Base-by-base conservation (phyloP, 1,284 basidiomycete species). In the Ustilago crameri region DNA sequence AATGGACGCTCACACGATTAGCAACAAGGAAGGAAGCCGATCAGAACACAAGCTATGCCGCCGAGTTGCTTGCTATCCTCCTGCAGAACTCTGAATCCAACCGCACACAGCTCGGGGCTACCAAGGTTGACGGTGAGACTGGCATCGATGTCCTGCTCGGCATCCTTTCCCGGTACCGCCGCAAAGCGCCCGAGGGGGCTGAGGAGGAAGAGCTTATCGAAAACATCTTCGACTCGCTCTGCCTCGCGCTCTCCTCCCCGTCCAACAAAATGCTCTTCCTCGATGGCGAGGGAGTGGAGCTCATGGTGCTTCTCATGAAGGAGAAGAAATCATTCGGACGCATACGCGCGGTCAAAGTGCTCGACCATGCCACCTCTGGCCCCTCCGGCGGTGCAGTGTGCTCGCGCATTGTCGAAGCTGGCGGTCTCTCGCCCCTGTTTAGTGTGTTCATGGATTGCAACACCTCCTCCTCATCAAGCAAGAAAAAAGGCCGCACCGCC, bases 141-240 rank as follows among this genome's bases (percentile, higher is more conserved):
- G 95, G 93, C 0, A 88, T 98, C 1, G 95, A 98, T 76, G 85
- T 84, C 0, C 83, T 91, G 38, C 86, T 98, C 26, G 90, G 90
- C 73, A 89, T 90, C 0, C 85, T 96, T 20, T 91, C 68, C 27
- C 62, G 63, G 8, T 98, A 91, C 81, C 89, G 94, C 48, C 88
- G 89, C 75, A 87, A 88, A 45, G 91, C 96, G 79, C 94, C 94
- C 0, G 84, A 85, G 0, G 90, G 93, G 72, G 88, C 90, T 5
- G 96, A 98, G 65, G 95, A 98, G 84, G 87, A 89, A 10, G 96
- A 98, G 82, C 98, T 93, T 84, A 93, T 98, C 91, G 95, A 98
- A 82, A 98, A 99, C 82, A 74, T 92, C 2, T 97, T 98, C 78
- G 92, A 97, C 83, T 85, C 90, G 0, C 84, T 98, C 22, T 98